phyloP scores from a whole-genome alignment of 441 rosid genomes.

The Hura crepitans region DNA sequence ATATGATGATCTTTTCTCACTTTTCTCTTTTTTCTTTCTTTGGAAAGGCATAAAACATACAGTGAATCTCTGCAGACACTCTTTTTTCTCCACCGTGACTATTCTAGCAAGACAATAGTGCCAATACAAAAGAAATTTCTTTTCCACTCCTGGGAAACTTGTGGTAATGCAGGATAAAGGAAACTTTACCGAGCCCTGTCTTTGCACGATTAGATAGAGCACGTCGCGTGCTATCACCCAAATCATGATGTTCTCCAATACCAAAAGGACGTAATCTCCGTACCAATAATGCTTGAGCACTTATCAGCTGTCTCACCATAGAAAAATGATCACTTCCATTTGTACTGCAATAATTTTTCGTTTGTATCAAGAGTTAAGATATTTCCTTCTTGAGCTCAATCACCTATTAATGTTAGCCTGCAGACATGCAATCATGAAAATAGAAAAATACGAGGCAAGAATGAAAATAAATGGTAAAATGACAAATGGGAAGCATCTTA shows the following conservation, averaged over 20 bases:
- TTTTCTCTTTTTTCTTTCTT: neutral
- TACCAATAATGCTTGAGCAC: constrained; percentile 34
- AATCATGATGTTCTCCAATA: constrained; percentile 42
- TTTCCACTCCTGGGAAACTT: constrained; percentile 35
- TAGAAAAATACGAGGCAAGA: neutral
- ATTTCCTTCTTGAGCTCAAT: neutral
- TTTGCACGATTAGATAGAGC: constrained; percentile 40
- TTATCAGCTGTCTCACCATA: constrained; percentile 21
- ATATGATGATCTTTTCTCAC: constrained; percentile 15
- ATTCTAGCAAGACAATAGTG: constrained; percentile 35
- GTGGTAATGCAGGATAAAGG: constrained; percentile 42
- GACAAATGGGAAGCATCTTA: neutral
- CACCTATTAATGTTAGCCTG: neutral
- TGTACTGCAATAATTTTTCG: constrained; percentile 27
- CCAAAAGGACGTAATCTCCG: constrained; percentile 30
- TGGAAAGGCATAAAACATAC: constrained; percentile 27
- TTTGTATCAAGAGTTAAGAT: neutral
- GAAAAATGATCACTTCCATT: constrained; percentile 14
- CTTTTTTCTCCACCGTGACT: constrained; percentile 30
- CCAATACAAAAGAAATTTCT: constrained; percentile 22
- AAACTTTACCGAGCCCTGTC: constrained; percentile 22
- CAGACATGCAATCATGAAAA: neutral
- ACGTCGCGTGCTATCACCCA: constrained; percentile 33
- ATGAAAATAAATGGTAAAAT: constrained; percentile 1
- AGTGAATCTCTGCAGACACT: constrained; percentile 27